Percentiles rank a stretch among this genome's conserved stretches.
phyloP scores from a whole-genome alignment of 108 stramenopile genomes.

The Fistulifera solaris region DNA sequence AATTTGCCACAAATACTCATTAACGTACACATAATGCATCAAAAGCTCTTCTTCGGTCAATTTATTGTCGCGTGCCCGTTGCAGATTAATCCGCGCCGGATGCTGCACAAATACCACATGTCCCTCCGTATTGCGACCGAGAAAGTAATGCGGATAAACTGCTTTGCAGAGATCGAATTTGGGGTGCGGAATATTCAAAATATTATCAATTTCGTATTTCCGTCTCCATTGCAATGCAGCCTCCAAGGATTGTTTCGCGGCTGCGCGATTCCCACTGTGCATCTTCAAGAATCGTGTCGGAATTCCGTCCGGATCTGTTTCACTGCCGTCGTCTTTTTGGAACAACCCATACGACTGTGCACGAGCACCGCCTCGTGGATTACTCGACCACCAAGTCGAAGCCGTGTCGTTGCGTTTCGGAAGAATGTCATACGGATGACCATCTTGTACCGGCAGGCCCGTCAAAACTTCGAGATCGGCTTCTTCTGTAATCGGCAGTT shows the following conservation, averaged over 20 bases:
- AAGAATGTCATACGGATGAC: too few relatives aligned
- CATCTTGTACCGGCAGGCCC: too few relatives aligned
- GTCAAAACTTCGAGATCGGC: too few relatives aligned
- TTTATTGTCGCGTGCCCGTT: slow-evolving; percentile 29
- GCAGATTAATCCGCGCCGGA: slow-evolving; percentile 38
- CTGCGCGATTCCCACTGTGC: slow-evolving; percentile 45
- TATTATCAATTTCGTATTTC: slow-evolving; percentile 34
- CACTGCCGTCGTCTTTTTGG: slow-evolving; percentile 43
- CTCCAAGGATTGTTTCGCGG: slow-evolving; percentile 37
- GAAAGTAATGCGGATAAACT: slow-evolving; percentile 47
- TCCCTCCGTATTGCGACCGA: slow-evolving; percentile 37
- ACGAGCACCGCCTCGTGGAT: too few relatives aligned
- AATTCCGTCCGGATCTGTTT: slow-evolving; percentile 58
- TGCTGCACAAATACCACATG: slow-evolving; percentile 52
- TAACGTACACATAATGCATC: slow-evolving; percentile 56
- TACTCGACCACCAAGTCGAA: too few relatives aligned
- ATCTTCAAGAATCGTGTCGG: slow-evolving; percentile 51
- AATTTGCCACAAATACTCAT: slow-evolving; percentile 73
- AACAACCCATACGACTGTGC: slow-evolving; percentile 1
- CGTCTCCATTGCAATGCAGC: slow-evolving; percentile 40
- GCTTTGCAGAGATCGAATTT: slow-evolving; percentile 57
- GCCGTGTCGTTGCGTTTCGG: too few relatives aligned
- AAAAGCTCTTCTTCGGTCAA: slow-evolving; percentile 47
- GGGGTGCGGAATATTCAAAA: slow-evolving; percentile 39
- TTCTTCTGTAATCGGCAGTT: too few relatives aligned